phyloP scores from a whole-genome alignment of 192 early-diverging fungal species.

The Mortierella alpina region DNA sequence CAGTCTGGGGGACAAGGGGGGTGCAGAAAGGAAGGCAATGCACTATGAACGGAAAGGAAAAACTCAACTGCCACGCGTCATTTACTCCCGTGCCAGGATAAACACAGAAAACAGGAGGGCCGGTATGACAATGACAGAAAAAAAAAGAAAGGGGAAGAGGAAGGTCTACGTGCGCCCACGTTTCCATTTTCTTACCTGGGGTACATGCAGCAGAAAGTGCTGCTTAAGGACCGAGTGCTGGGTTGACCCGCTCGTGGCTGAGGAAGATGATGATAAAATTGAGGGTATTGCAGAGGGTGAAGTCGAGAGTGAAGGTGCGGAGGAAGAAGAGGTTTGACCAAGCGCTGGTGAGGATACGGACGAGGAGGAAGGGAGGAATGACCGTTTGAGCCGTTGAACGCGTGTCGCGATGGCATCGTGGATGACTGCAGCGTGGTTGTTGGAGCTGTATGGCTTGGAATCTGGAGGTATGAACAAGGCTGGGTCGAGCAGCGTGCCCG shows the following conservation, averaged over 20 bases:
- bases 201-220: conserved; percentile 50
- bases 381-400: conserved; percentile 37
- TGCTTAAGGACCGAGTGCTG: conserved; percentile 21
- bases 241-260: not conserved
- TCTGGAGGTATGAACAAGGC: conserved; percentile 26
- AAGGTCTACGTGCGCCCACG: not conserved
- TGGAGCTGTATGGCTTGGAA: conserved; percentile 20
- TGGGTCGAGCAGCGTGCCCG: conserved; percentile 9
- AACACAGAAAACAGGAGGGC: too few relatives aligned
- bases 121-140: not conserved
- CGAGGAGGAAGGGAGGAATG: conserved; percentile 17
- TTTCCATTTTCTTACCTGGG: conserved; percentile 17
- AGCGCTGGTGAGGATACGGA: conserved; percentile 2
- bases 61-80: too few relatives aligned
- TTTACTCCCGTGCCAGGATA: too few relatives aligned
- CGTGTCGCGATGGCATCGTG: conserved; percentile 41
- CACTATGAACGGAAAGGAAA: too few relatives aligned
- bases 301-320: conserved; percentile 1
- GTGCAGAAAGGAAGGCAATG: too few relatives aligned
- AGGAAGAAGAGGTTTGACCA: not conserved
- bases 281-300: conserved; percentile 1
- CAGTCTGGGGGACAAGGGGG: too few relatives aligned
- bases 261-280: conserved; percentile 1
- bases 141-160: not conserved
- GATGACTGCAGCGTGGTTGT: conserved; percentile 10